Conservation (phyloP, 306 rosid genomes). For the Rosa chinensis region DNA sequence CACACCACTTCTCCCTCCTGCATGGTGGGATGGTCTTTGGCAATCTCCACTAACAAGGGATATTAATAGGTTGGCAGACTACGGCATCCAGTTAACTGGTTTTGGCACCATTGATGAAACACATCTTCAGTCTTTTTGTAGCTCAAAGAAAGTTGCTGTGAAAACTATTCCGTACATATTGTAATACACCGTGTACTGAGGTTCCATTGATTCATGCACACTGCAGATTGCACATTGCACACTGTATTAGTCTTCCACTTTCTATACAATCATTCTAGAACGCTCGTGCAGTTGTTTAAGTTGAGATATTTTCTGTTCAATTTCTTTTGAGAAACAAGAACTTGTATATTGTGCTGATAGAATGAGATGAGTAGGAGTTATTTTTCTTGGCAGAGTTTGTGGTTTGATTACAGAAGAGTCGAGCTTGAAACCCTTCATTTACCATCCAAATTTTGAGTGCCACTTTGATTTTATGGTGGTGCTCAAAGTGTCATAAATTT, state of each 20-base stretch:
- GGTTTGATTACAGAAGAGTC: too few species aligned
- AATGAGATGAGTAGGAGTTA: not conserved
- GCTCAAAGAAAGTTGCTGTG: constrained; percentile 52
- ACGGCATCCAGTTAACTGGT: constrained; percentile 58
- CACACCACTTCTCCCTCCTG: constrained; percentile 90
- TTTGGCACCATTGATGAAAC: constrained; percentile 56
- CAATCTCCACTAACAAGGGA: constrained; percentile 87
- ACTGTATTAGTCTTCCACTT: not conserved
- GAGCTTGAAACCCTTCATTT: not conserved
- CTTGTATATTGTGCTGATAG: not conserved
- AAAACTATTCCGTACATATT: constrained; percentile 57
- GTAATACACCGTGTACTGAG: constrained; percentile 32
- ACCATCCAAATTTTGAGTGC: too few species aligned
- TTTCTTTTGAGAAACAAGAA: not conserved
- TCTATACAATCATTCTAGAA: not conserved
- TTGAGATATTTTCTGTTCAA: not conserved
- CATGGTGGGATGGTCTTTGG: constrained; percentile 93
- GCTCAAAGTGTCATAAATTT: too few species aligned
- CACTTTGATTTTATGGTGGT: too few species aligned
- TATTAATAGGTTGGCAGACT: constrained; percentile 53
- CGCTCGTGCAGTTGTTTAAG: not conserved
- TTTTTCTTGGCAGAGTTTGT: not conserved
- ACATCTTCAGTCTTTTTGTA: constrained; percentile 62
- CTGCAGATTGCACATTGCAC: not conserved
- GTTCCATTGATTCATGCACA: constrained; percentile 20